Percentiles rank a stretch among this genome's conserved stretches.
These are phyloP conservation scores for Geoglossum glabrum DNA, from an alignment of 495 filamentous ascomycete genomes.

Conservation along the genomic window DNA sequence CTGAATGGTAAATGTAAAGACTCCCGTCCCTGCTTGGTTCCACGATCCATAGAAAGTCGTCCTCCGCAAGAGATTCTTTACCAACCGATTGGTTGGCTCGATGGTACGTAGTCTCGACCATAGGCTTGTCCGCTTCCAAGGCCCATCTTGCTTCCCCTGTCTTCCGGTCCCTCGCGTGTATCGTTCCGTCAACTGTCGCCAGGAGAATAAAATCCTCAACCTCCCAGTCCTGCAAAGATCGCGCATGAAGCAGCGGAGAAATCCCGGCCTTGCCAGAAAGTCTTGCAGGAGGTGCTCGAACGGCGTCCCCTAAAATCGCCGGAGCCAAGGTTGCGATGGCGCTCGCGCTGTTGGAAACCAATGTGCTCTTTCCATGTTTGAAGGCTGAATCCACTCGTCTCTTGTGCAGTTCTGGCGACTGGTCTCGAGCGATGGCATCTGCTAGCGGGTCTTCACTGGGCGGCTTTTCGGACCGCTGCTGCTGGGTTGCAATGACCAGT, in stretches of 20 bases:
- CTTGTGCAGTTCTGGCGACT: slow-evolving; percentile 12
- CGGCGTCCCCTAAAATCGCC: slow-evolving; percentile 47
- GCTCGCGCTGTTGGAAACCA: slow-evolving; percentile 59
- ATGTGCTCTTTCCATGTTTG: slow-evolving; percentile 22
- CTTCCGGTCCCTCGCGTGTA: slow-evolving; percentile 81
- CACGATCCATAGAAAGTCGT: slow-evolving; percentile 89
- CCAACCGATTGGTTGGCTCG: slow-evolving; percentile 42
- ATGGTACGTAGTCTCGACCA: slow-evolving; percentile 79
- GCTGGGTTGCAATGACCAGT: slow-evolving; percentile 31
- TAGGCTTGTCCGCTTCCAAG: slow-evolving; percentile 59
- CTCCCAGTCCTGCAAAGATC: slow-evolving; percentile 95
- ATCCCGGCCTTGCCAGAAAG: slow-evolving; percentile 35
- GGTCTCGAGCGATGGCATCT: slow-evolving; percentile 7
- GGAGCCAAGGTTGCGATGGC: slow-evolving; percentile 88
- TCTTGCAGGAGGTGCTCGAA: slow-evolving; percentile 63
- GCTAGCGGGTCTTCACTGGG: slow-evolving; percentile 11
- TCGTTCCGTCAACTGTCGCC: slow-evolving; percentile 95
- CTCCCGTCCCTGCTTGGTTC: slow-evolving; percentile 77
- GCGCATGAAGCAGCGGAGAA: slow-evolving; percentile 67
- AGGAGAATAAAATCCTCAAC: slow-evolving; percentile 98
- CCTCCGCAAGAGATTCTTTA: slow-evolving; percentile 35
- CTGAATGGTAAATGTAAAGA: slow-evolving; percentile 70
- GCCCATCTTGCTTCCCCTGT: slow-evolving; percentile 69
- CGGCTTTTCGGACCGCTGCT: slow-evolving; percentile 27
- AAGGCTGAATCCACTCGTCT: slow-evolving; percentile 11